phyloP scores from a whole-genome alignment of 2,329 filamentous ascomycete species.

The Fusarium abutilonis region DNA sequence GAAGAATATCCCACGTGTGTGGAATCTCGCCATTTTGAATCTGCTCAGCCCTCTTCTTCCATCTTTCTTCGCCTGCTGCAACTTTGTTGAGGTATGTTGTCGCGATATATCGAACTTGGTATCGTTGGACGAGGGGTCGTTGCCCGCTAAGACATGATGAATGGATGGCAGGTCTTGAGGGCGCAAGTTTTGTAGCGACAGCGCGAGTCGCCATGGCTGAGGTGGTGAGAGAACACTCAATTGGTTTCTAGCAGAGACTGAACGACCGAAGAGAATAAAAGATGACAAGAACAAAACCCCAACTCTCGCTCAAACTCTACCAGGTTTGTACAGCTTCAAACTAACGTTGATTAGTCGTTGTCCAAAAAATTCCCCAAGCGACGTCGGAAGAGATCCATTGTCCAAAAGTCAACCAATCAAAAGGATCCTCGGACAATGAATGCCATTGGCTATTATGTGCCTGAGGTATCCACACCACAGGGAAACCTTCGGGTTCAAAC shows the following conservation, averaged over 20 bases:
- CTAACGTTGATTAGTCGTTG: not conserved
- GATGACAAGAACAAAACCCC: not conserved
- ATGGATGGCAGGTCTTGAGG: constrained; percentile 38
- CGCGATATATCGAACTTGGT: constrained; percentile 51
- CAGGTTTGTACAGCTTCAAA: constrained; percentile 27
- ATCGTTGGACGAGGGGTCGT: constrained; percentile 38
- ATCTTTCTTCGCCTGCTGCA: constrained; percentile 55
- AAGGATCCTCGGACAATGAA: constrained; percentile 24
- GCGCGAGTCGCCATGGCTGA: constrained; percentile 45
- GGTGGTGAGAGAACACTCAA: not conserved
- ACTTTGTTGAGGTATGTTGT: constrained; percentile 57
- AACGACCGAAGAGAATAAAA: not conserved
- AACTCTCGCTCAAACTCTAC: constrained; percentile 11
- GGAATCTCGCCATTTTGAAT: constrained; percentile 62
- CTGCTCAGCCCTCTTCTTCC: constrained; percentile 57
- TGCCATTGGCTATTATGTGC: constrained; percentile 42
- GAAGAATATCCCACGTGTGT: constrained; percentile 70
- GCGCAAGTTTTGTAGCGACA: constrained; percentile 40
- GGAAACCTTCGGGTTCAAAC: constrained; percentile 40
- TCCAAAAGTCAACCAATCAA: constrained; percentile 46
- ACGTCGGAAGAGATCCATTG: constrained; percentile 27
- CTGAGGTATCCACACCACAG: constrained; percentile 41
- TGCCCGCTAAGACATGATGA: constrained; percentile 41
- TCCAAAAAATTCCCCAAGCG: constrained; percentile 45
- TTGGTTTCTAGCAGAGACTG: not conserved